A percentile compares a stretch with the other conserved stretches of the same genome.
These are phyloP conservation scores for Chlamydomonas sphaeroides DNA, from an alignment of 139 green algal genomes.

Conservation along the genomic window DNA sequence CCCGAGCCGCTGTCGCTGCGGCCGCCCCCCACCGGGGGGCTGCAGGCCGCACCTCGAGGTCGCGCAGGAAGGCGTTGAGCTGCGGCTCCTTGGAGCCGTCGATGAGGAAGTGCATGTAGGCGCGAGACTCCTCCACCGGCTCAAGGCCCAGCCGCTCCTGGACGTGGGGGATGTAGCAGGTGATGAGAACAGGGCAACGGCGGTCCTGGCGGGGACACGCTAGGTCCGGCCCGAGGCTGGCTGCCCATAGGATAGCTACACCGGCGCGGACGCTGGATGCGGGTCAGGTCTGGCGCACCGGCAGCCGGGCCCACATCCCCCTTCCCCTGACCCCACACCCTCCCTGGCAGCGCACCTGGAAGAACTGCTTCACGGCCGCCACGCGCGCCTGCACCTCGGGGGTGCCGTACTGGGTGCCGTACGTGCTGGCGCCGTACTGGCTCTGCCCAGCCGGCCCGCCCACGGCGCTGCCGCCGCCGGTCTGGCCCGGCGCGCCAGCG, in stretches of 20 bases:
- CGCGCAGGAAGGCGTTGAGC: constrained; percentile 68
- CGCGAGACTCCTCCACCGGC: constrained; percentile 67
- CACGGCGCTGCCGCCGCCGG: not conserved
- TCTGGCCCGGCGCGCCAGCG: not conserved
- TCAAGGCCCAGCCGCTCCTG: constrained; percentile 55
- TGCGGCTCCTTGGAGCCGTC: constrained; percentile 54
- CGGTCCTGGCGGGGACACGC: too few relatives aligned
- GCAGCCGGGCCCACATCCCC: not conserved
- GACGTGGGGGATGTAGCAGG: too few relatives aligned
- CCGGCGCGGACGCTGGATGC: too few relatives aligned
- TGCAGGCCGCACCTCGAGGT: constrained; percentile 66
- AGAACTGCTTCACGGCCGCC: constrained; percentile 55
- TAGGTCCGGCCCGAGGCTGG: too few relatives aligned
- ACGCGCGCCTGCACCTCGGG: constrained; percentile 31
- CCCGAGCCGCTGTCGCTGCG: too few relatives aligned
- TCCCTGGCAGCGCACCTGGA: constrained; percentile 31
- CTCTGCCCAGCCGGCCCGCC: not conserved
- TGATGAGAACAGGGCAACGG: too few relatives aligned
- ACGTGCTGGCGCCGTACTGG: not conserved
- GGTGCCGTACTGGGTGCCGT: not conserved
- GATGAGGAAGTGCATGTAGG: constrained; percentile 80
- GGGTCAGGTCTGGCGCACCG: too few relatives aligned
- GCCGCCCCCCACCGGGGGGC: too few relatives aligned
- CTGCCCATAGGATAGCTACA: too few relatives aligned
- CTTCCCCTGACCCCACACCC: not conserved